Percentiles rank a stretch among this genome's conserved stretches.
These are phyloP conservation scores for Lagenidium sp. DNA, from an alignment of 352 stramenopile genomes.

Conservation along the genomic window DNA sequence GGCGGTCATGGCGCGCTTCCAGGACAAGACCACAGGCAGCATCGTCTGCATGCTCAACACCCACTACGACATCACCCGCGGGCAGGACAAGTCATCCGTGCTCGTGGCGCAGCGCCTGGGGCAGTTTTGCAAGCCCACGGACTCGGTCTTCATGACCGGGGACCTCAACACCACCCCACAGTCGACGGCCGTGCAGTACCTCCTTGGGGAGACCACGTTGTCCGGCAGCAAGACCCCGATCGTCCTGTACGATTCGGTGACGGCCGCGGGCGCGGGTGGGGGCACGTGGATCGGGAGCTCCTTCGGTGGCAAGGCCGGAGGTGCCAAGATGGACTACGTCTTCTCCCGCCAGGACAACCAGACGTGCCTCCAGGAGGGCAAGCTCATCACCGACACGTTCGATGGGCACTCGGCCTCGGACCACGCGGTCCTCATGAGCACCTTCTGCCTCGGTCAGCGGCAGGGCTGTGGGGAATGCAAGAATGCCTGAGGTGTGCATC, in stretches of 20 bases:
- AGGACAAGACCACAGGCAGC: slow-evolving; percentile 13
- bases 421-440: slow-evolving; percentile 46
- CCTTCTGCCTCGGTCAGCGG: slow-evolving; percentile 64
- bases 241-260: slow-evolving; percentile 54
- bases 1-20: slow-evolving; percentile 46
- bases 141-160: slow-evolving; percentile 57
- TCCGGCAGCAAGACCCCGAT: slow-evolving; percentile 24
- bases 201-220: slow-evolving; percentile 16
- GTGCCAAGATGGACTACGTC: slow-evolving; percentile 62
- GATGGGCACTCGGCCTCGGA: slow-evolving; percentile 49
- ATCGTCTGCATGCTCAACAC: slow-evolving; percentile 71
- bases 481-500: too few relatives aligned
- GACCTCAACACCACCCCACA: slow-evolving; percentile 51
- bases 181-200: slow-evolving; percentile 29
- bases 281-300: slow-evolving; percentile 55
- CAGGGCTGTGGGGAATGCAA: too few relatives aligned
- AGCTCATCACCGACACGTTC: slow-evolving; percentile 39
- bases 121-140: slow-evolving; percentile 22
- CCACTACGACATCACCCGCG: slow-evolving; percentile 52
- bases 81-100: slow-evolving; percentile 42
- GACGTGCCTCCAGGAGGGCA: slow-evolving; percentile 27
- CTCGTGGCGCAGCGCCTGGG: slow-evolving; percentile 36
- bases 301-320: slow-evolving; percentile 21
- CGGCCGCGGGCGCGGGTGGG: slow-evolving; percentile 22
- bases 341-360: slow-evolving; percentile 36